phyloP scores from a whole-genome alignment of 495 filamentous ascomycete species.

The Daldinia grandis region DNA sequence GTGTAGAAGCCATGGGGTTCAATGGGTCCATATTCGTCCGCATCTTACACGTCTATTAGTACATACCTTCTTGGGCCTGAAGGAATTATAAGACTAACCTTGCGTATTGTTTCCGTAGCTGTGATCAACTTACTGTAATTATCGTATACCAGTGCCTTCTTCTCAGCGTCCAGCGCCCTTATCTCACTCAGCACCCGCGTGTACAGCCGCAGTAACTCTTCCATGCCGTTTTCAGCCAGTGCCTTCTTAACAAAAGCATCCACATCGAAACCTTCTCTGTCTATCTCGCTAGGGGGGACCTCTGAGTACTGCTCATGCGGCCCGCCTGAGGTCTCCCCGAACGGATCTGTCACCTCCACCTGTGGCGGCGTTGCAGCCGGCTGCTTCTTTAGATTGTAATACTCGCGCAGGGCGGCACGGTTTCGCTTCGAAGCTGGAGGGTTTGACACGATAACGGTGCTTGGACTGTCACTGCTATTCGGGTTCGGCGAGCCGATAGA shows the following conservation, averaged over 20 bases:
- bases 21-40: slow-evolving; percentile 77
- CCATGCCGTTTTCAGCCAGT: slow-evolving; percentile 68
- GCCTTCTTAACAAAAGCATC: slow-evolving; percentile 69
- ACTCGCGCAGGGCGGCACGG: slow-evolving; percentile 88
- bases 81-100: slow-evolving; percentile 51
- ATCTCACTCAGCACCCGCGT: slow-evolving; percentile 77
- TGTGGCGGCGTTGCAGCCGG: slow-evolving; percentile 43
- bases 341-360: slow-evolving; percentile 52
- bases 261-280: slow-evolving; percentile 64
- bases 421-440: slow-evolving; percentile 51
- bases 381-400: slow-evolving; percentile 81
- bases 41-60: slow-evolving; percentile 58
- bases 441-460: slow-evolving; percentile 56
- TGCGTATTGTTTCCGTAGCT: slow-evolving; percentile 93
- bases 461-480: slow-evolving; percentile 56
- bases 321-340: slow-evolving; percentile 32
- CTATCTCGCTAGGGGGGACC: slow-evolving; percentile 60
- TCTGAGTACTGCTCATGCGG: slow-evolving; percentile 43
- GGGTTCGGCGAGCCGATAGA: slow-evolving; percentile 61
- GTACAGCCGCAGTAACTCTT: slow-evolving; percentile 70
- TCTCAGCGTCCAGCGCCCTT: slow-evolving; percentile 88
- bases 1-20: slow-evolving; percentile 72
- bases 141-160: slow-evolving; percentile 96
- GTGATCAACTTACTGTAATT: slow-evolving; percentile 96
- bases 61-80: neutral